Conservation (phyloP, 345 rosid genomes). For the Hibiscus tridactylites region DNA sequence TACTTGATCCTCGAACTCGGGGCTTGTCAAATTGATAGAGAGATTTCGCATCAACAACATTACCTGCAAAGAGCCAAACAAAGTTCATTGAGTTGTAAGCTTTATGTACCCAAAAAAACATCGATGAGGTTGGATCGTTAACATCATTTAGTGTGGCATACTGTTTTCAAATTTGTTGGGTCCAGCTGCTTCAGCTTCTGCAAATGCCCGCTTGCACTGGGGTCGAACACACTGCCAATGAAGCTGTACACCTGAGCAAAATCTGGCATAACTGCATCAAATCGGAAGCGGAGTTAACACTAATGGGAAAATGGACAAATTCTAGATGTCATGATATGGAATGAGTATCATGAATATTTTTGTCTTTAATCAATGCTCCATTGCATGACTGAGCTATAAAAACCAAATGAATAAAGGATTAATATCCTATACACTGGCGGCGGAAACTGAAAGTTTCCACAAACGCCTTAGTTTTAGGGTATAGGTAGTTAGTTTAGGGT, state of each 20-base stretch:
- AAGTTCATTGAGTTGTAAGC: not conserved
- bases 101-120: not conserved
- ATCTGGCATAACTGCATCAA: constrained; percentile 72
- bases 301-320: not conserved
- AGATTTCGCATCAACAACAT: constrained; percentile 78
- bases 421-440: too few relatives aligned
- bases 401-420: too few relatives aligned
- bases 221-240: constrained; percentile 86
- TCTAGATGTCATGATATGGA: not conserved
- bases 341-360: not conserved
- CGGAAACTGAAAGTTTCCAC: too few relatives aligned
- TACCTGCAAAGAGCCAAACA: constrained; percentile 35
- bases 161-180: constrained; percentile 76
- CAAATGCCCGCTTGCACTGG: constrained; percentile 50
- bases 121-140: not conserved
- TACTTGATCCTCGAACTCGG: constrained; percentile 76
- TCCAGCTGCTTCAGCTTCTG: constrained; percentile 83
- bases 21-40: constrained; percentile 55
- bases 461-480: too few relatives aligned
- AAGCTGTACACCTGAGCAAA: constrained; percentile 86
- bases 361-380: not conserved
- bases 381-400: too few relatives aligned
- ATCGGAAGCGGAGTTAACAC: not conserved
- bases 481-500: too few relatives aligned
- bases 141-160: constrained; percentile 21